Evolutionary conservation across 352 stramenopile species (phyloP), one percentile per base, ranked within the genome.

Genomic region (Aphanomyces stellatus): DNA sequence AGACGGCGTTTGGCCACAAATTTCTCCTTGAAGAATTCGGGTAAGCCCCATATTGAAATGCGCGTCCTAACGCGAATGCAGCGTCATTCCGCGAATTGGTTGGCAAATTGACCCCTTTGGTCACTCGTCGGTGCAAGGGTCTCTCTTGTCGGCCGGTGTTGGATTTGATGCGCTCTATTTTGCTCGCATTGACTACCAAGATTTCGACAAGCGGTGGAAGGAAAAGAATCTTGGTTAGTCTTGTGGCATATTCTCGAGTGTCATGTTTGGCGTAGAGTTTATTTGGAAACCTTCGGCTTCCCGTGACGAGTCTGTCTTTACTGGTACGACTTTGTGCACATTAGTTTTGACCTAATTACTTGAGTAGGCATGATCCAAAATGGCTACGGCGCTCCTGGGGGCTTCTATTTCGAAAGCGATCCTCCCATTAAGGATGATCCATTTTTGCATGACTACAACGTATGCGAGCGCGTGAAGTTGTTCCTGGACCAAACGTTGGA

Each of bases 61-160:
- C 34, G 1, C 5, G 24, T 63, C 5, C 34, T 56, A 3, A 8
- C 13, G 28, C 0, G 35, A 19, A 27, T 22, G 19, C 35, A 88
- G 91, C 51, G 77, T 93, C 19, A 91, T 91, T 48, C 96, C 97
- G 11, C 93, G 80, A n/a, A 97, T 98, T 31, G 95, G 90, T 17
- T 99, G 96, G 96, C 95, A 99, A 73, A 97, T 99, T 65, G 97
- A 99, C 80, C 97, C 97, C 22, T 99, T 99, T 70, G 96, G 87
- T 4, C 87, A 95, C 66, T 92, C 84, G 56, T 76, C 92, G 2
- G 97, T 94, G 17, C 93, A 99, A 67, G 92, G 88, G 4, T 96
- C 85, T 34, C 74, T 98, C 25, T 72, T 99, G 28, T 96, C 88
- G 0, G 76, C 81, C 5, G 85, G 89, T 30, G 82, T 97, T 22